Evolutionary conservation across 2,329 filamentous ascomycete species (phyloP), one percentile per base, ranked within the genome.

Genomic region (Septoria petroselini): DNA sequence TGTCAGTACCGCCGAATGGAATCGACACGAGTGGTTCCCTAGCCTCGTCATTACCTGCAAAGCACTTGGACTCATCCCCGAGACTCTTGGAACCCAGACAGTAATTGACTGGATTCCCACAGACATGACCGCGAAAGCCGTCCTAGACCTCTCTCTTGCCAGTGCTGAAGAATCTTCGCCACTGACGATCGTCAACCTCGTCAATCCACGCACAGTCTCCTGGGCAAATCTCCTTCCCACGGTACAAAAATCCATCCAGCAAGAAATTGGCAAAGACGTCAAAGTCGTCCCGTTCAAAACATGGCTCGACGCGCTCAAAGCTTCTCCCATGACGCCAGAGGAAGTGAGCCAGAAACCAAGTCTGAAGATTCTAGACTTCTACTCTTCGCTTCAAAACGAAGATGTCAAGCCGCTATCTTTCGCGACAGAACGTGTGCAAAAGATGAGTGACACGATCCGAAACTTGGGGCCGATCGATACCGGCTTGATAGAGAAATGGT

Each of bases 71-170:
- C 61, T 62, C 7, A 25, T 76, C 0, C 73, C 74, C 0, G 59
- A 64, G 2, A 55, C 58, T 9, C 57, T 76, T 2, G 71, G 68
- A 2, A 27, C 57, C 0, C 57, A 70, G 14, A 55, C 53, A 8
- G 58, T 60, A 3, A 59, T 76, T 6, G 70, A 75, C 47, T 77
- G 73, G 73, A 53, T 76, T 1, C 73, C 73, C 0, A 65, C 73
- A 18, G 73, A 76, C 34, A 33, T 69, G 0, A 60, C 73, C 2
- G 67, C 68, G 1, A 59, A 66, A 34, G 50, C 41, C n/a, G 52
- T 55, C 5, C 35, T 49, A 15, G 60, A 62, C 6, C 53, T 62
- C 14, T 41, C 60, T 8, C 34, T 31, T 17, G 34, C 45, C 2
- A 23, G 50, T n/a, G n/a, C n/a, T n/a, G n/a, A n/a, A n/a, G n/a